Percentiles rank a stretch among this genome's conserved stretches.
These are phyloP conservation scores for Salix purpurea DNA, from an alignment of 345 rosid species.

Conservation along the genomic window DNA sequence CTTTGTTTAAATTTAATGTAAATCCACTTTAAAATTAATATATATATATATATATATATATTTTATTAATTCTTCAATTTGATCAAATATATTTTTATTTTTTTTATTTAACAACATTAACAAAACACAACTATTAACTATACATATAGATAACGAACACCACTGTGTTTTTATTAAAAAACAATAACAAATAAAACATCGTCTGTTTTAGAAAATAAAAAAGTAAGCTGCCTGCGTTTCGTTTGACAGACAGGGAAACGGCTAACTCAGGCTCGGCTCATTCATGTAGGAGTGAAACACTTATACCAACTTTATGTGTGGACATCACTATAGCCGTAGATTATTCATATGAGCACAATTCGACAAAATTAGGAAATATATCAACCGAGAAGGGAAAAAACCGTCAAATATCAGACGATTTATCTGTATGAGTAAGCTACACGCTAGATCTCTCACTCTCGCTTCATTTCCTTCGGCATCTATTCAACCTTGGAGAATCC, in stretches of 20 bases:
- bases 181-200: too few species aligned
- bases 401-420: neutral
- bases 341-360: neutral
- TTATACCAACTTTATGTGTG: neutral
- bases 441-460: neutral
- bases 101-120: too few species aligned
- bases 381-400: neutral
- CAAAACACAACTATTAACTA: too few species aligned
- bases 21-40: too few species aligned
- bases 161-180: too few species aligned
- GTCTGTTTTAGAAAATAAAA: neutral
- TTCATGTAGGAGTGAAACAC: neutral
- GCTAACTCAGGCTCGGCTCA: neutral
- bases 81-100: too few species aligned
- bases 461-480: neutral
- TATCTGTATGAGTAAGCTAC: neutral
- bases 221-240: neutral
- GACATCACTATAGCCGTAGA: neutral
- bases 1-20: too few species aligned
- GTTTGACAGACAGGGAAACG: neutral
- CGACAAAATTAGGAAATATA: neutral
- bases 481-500: neutral
- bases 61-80: too few species aligned
- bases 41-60: too few species aligned
- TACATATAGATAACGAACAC: too few species aligned